phyloP scores from a whole-genome alignment of 805 yeast genomes.

The Sugiyamaella mastotermitis region DNA sequence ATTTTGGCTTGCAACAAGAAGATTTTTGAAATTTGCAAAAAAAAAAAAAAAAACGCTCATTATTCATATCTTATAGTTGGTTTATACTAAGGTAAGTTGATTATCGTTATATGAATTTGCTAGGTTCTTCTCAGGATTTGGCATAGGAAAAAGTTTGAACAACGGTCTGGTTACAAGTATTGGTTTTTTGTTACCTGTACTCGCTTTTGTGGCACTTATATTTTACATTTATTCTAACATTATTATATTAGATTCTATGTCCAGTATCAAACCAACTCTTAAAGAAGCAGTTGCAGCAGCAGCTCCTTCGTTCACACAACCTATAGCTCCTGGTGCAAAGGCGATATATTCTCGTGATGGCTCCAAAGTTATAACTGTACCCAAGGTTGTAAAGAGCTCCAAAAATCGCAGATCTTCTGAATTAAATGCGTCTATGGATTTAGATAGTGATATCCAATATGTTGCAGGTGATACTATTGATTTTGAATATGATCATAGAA shows the following conservation, averaged over 20 bases:
- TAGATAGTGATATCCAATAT: constrained; percentile 14
- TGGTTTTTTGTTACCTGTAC: too few species aligned
- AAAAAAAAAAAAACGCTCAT: too few species aligned
- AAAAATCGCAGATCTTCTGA: not conserved
- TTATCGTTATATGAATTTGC: too few species aligned
- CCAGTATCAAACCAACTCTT: constrained; percentile 5
- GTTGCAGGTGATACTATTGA: constrained; percentile 29
- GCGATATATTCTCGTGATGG: constrained; percentile 22
- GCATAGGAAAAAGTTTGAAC: too few species aligned
- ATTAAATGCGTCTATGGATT: constrained; percentile 7
- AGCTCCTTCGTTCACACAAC: constrained; percentile 19
- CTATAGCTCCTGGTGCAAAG: constrained; percentile 19
- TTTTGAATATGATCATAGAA: constrained; percentile 28
- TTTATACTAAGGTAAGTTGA: not conserved
- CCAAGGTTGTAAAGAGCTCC: constrained; percentile 4
- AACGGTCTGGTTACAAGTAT: too few species aligned
- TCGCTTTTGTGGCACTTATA: too few species aligned
- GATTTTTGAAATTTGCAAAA: too few species aligned
- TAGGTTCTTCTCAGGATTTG: too few species aligned
- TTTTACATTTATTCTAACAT: too few species aligned
- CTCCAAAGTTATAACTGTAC: constrained; percentile 20
- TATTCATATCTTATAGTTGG: not conserved
- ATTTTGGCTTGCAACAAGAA: too few species aligned
- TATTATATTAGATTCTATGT: too few species aligned
- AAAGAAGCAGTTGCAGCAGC: constrained; percentile 16